Percentiles rank a stretch among this genome's conserved stretches.
Conservation (phyloP, 1,139 yeast genomes). For the Candida sanyaensis region DNA sequence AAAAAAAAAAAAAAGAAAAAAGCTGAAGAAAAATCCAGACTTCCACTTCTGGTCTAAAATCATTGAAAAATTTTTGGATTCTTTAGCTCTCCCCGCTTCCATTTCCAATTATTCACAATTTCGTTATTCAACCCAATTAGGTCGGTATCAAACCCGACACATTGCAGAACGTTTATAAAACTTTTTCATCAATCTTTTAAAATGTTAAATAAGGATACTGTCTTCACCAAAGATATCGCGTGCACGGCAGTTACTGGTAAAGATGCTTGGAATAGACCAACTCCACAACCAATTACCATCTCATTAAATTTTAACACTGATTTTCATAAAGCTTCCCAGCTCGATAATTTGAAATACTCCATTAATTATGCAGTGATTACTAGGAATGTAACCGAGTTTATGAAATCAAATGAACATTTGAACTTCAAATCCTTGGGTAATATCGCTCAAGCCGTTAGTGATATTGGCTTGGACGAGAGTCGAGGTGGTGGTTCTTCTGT, state of each 20-base stretch:
- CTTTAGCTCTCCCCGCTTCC: neutral
- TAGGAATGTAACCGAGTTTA: slow-evolving; percentile 55
- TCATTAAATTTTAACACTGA: slow-evolving; percentile 65
- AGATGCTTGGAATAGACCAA: slow-evolving; percentile 75
- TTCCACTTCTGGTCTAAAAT: too few relatives aligned
- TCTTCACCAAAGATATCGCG: slow-evolving; percentile 57
- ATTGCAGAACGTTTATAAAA: slow-evolving; percentile 6
- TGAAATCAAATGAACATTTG: slow-evolving; percentile 44
- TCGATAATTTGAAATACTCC: slow-evolving; percentile 79
- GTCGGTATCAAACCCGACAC: slow-evolving; percentile 24
- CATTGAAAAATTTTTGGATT: neutral
- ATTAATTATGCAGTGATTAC: slow-evolving; percentile 86
- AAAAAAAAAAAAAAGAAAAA: too few relatives aligned
- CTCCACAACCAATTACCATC: slow-evolving; percentile 68
- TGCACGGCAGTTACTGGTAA: slow-evolving; percentile 70
- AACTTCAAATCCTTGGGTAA: slow-evolving; percentile 55
- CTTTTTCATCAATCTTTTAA: slow-evolving; percentile 16
- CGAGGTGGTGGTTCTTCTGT: slow-evolving; percentile 56
- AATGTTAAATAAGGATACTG: slow-evolving; percentile 47
- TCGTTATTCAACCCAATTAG: slow-evolving; percentile 10
- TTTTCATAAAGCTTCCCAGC: slow-evolving; percentile 66
- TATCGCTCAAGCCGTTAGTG: slow-evolving; percentile 57
- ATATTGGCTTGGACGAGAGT: slow-evolving; percentile 48
- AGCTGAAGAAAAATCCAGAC: too few relatives aligned
- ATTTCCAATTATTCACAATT: slow-evolving; percentile 7